Evolutionary conservation across 257 asterid species (phyloP).

Genomic region (Linderniella brevidens): DNA sequence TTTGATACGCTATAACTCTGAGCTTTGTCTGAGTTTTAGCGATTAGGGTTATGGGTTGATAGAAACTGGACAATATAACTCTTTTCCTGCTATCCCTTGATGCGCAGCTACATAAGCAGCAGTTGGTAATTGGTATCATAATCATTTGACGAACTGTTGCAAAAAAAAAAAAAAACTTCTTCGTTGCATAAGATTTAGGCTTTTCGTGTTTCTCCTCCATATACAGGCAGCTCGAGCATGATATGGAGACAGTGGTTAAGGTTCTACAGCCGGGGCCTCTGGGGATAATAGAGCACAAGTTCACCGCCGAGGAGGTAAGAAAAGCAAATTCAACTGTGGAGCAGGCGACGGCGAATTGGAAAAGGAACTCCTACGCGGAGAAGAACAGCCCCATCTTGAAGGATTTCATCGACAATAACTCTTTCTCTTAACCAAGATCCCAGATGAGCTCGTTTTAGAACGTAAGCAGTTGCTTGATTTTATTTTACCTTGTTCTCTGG

Average conservation of each 20-base stretch:
- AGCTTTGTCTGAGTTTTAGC: no score
- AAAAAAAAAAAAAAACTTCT: no score
- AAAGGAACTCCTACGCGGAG: conserved; percentile 38
- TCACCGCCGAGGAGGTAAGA: conserved; percentile 54
- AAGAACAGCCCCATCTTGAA: conserved; percentile 48
- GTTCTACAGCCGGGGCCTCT: conserved; percentile 87
- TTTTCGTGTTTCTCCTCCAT: conserved; percentile 9
- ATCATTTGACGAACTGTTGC: neutral
- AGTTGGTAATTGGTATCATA: conserved; percentile 6
- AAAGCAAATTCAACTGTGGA: conserved; percentile 47
- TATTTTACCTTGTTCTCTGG: neutral
- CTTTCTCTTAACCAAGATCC: conserved; percentile 10
- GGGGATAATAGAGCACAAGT: conserved; percentile 86
- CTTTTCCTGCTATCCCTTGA: neutral
- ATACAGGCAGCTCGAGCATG: conserved; percentile 73
- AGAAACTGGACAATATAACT: neutral
- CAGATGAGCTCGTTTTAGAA: conserved; percentile 12
- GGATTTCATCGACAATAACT: conserved; percentile 31
- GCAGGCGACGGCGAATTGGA: conserved; percentile 65
- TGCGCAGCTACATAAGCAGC: conserved; percentile 2
- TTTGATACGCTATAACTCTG: no score
- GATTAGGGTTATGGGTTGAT: no score
- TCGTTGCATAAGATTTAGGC: no score
- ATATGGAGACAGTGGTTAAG: conserved; percentile 73
- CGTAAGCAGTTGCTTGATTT: conserved; percentile 14